Conservation (phyloP, 257 asterid species). For the Gardenia jasminoides region DNA sequence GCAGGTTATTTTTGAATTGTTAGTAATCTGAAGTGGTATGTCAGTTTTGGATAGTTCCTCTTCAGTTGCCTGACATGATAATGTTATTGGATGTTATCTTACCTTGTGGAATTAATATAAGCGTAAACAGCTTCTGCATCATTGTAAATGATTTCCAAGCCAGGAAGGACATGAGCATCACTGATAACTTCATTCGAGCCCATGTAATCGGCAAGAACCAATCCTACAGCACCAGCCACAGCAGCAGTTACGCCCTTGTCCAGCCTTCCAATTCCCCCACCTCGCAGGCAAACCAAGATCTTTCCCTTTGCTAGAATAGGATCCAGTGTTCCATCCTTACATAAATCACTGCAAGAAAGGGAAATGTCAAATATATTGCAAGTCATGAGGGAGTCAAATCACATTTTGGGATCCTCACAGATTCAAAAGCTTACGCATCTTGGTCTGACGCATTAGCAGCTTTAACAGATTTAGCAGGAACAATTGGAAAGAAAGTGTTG, state of each 20-base stretch:
- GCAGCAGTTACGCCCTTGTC: slow-evolving; percentile 39
- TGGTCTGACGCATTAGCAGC: slow-evolving; percentile 23
- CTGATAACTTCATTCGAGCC: slow-evolving; percentile 19
- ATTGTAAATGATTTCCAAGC: slow-evolving; percentile 45
- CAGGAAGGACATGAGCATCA: slow-evolving; percentile 46
- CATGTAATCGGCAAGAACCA: slow-evolving; percentile 49
- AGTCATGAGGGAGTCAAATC: too few species aligned
- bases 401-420: too few species aligned
- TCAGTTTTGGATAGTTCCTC: too few species aligned
- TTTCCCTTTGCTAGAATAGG: slow-evolving; percentile 48
- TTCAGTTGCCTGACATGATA: too few species aligned
- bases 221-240: slow-evolving; percentile 61
- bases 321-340: slow-evolving; percentile 41
- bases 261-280: slow-evolving; percentile 18
- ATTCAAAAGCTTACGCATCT: slow-evolving; percentile 40
- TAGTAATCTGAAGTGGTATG: too few species aligned
- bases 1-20: too few species aligned
- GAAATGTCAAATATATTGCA: too few species aligned
- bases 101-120: too few species aligned
- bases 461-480: slow-evolving; percentile 36
- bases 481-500: slow-evolving; percentile 31
- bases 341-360: slow-evolving; percentile 36
- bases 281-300: slow-evolving; percentile 57
- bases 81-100: too few species aligned
- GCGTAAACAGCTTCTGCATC: too few species aligned